phyloP scores from a whole-genome alignment of 2,329 filamentous ascomycete genomes.

The Bipolaris bicolor region DNA sequence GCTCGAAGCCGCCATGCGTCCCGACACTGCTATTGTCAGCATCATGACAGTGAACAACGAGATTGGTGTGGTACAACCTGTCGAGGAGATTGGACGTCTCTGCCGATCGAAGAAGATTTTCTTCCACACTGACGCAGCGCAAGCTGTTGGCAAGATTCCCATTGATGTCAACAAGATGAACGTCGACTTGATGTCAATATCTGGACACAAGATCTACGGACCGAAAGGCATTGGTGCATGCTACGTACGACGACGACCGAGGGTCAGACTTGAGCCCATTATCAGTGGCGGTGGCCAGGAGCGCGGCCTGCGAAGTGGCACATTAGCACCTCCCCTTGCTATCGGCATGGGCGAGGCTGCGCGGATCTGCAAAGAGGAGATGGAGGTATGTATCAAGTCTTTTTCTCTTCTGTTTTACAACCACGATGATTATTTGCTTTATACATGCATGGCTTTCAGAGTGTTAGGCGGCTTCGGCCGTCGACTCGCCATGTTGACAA shows the following conservation, averaged over 20 bases:
- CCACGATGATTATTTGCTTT: slow-evolving; percentile 78
- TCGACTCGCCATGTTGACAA: slow-evolving; percentile 56
- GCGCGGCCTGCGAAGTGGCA: slow-evolving; percentile 91
- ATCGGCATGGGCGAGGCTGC: slow-evolving; percentile 97
- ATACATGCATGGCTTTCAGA: slow-evolving; percentile 91
- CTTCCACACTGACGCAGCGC: slow-evolving; percentile 96
- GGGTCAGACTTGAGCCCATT: slow-evolving; percentile 92
- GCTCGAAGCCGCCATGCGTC: slow-evolving; percentile 85
- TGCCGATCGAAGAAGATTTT: slow-evolving; percentile 93
- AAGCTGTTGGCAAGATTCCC: slow-evolving; percentile 98
- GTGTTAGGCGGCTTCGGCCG: slow-evolving; percentile 48
- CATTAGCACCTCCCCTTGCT: slow-evolving; percentile 83
- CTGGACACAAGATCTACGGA: slow-evolving; percentile 97
- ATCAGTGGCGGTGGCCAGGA: slow-evolving; percentile 97
- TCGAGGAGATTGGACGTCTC: slow-evolving; percentile 90
- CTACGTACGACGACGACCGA: slow-evolving; percentile 88
- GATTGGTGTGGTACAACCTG: slow-evolving; percentile 97
- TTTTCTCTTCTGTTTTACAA: slow-evolving; percentile 26
- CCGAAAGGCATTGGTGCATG: slow-evolving; percentile 97
- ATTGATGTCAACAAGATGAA: slow-evolving; percentile 98
- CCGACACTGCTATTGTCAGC: slow-evolving; percentile 89
- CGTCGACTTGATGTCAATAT: slow-evolving; percentile 98
- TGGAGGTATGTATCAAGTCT: slow-evolving; percentile 71
- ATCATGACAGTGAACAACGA: slow-evolving; percentile 99
- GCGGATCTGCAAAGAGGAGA: slow-evolving; percentile 86